These are phyloP conservation scores for Cryptococcus hybrid DNA, from an alignment of 1,284 basidiomycete genomes.

Conservation along the genomic window DNA sequence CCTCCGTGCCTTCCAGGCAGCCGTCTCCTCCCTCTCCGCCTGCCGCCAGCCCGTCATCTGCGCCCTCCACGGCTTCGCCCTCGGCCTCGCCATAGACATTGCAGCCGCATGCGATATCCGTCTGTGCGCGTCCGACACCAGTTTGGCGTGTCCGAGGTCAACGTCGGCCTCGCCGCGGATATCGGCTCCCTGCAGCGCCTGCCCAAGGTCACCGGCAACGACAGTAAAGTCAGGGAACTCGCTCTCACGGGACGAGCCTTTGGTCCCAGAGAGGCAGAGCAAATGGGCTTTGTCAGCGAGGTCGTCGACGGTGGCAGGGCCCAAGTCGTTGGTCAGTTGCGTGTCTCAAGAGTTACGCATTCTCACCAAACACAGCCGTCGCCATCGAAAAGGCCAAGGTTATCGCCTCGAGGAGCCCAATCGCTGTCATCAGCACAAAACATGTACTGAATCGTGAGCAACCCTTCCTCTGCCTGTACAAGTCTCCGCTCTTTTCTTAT, in stretches of 20 bases:
- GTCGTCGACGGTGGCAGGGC: slow-evolving; percentile 67
- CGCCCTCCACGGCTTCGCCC: slow-evolving; percentile 71
- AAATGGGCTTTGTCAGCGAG: slow-evolving; percentile 65
- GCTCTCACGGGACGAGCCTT: slow-evolving; percentile 71
- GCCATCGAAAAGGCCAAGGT: slow-evolving; percentile 65
- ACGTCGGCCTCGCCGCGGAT: slow-evolving; percentile 85
- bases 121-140: slow-evolving; percentile 62
- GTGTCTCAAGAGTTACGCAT: not conserved
- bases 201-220: slow-evolving; percentile 77
- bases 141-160: slow-evolving; percentile 87
- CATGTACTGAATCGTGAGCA: slow-evolving; percentile 57
- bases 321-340: slow-evolving; percentile 49
- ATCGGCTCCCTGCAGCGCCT: slow-evolving; percentile 84
- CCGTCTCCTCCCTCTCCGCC: slow-evolving; percentile 67
- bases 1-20: slow-evolving; percentile 66
- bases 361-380: slow-evolving; percentile 44
- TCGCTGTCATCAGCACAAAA: slow-evolving; percentile 81
- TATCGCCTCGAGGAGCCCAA: slow-evolving; percentile 75
- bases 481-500: slow-evolving; percentile 1
- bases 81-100: slow-evolving; percentile 73
- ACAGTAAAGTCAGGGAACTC: slow-evolving; percentile 72
- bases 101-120: slow-evolving; percentile 78
- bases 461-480: not conserved
- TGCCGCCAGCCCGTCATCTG: slow-evolving; percentile 80
- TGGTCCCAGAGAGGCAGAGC: slow-evolving; percentile 64